Evolutionary conservation across 768 basidiomycete genomes (phyloP).

Genomic region (Auricularia sp.): DNA sequence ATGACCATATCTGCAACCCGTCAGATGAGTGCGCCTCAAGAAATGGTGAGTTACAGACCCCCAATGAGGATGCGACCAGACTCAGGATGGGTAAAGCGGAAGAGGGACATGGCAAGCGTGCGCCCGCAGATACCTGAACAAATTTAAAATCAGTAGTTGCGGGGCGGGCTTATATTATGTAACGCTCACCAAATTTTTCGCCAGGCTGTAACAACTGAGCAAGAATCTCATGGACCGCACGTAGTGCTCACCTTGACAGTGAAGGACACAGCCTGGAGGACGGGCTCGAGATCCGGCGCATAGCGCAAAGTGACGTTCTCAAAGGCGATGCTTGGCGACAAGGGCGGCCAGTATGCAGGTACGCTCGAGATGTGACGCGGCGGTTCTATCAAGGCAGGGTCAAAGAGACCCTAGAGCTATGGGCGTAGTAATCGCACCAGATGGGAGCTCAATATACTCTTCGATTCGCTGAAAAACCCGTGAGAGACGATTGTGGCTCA

Average conservation of each 20-base stretch:
- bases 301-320: conserved; percentile 54
- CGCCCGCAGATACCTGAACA: background rate
- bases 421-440: background rate
- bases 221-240: background rate
- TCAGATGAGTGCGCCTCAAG: background rate
- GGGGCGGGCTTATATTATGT: conserved; percentile 10
- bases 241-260: conserved; percentile 28
- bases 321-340: conserved; percentile 14
- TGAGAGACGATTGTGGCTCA: too few relatives aligned
- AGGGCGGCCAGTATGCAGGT: background rate
- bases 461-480: background rate
- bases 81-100: conserved; percentile 58
- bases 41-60: conserved; percentile 17
- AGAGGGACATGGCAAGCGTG: conserved; percentile 46
- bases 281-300: conserved; percentile 49
- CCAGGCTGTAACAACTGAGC: conserved; percentile 22
- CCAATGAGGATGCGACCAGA: conserved; percentile 54
- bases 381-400: background rate
- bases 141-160: too few relatives aligned
- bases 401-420: background rate
- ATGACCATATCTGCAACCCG: conserved; percentile 44
- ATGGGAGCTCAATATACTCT: background rate
- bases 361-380: background rate
- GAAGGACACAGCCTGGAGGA: conserved; percentile 49
- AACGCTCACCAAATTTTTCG: conserved; percentile 57